These are phyloP conservation scores for Fusarium buharicum DNA, from an alignment of 2,329 filamentous ascomycete species.

Conservation along the genomic window DNA sequence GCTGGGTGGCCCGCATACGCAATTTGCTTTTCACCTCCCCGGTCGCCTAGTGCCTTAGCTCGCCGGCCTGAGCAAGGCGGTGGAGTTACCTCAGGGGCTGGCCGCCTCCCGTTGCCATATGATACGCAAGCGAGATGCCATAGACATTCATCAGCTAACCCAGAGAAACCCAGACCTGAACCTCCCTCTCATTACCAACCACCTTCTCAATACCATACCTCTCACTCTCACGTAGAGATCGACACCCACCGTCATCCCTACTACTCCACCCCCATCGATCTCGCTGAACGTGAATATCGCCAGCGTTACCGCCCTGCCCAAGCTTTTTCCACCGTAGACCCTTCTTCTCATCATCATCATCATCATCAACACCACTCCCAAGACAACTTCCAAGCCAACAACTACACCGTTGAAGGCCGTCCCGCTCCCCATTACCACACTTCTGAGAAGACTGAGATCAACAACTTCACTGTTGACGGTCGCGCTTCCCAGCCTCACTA, in stretches of 20 bases:
- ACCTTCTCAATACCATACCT: slow-evolving; percentile 61
- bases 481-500: slow-evolving; percentile 31
- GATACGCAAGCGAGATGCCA: slow-evolving; percentile 47
- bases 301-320: slow-evolving; percentile 65
- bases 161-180: slow-evolving; percentile 49
- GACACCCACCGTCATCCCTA: slow-evolving; percentile 62
- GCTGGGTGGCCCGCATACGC: slow-evolving; percentile 36
- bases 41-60: slow-evolving; percentile 36
- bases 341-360: slow-evolving; percentile 49
- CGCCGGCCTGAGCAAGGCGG: slow-evolving; percentile 42
- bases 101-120: slow-evolving; percentile 46
- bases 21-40: slow-evolving; percentile 43
- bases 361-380: slow-evolving; percentile 48
- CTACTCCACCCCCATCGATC: slow-evolving; percentile 66
- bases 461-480: slow-evolving; percentile 48
- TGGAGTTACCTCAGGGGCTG: slow-evolving; percentile 43
- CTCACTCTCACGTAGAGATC: slow-evolving; percentile 72
- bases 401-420: slow-evolving; percentile 42
- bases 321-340: slow-evolving; percentile 51
- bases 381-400: slow-evolving; percentile 38
- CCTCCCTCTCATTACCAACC: slow-evolving; percentile 57
- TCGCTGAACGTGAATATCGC: slow-evolving; percentile 74
- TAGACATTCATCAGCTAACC: slow-evolving; percentile 47
- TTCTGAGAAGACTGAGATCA: slow-evolving; percentile 42
- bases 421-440: slow-evolving; percentile 36